Conservation (phyloP, 2,329 filamentous ascomycete species). For the Fusarium xylarioides region DNA sequence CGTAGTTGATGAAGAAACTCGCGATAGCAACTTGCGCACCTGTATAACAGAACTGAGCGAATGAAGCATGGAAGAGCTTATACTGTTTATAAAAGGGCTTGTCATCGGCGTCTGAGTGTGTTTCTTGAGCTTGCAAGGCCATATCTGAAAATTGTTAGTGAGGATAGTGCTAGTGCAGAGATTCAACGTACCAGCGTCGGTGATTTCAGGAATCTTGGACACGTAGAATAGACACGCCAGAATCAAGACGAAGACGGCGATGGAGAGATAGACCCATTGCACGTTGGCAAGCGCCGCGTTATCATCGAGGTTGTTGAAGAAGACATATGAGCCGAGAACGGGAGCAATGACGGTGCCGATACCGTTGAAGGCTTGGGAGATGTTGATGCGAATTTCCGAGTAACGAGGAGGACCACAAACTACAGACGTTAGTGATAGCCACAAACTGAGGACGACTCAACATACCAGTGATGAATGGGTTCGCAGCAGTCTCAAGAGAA, state of each 20-base stretch:
- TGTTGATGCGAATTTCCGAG: conserved; percentile 77
- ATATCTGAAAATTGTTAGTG: conserved; percentile 61
- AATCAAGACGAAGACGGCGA: conserved; percentile 74
- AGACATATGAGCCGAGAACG: conserved; percentile 75
- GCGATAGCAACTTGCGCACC: conserved; percentile 76
- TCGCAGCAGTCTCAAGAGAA: conserved; percentile 80
- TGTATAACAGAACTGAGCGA: conserved; percentile 81
- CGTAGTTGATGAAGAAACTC: conserved; percentile 78
- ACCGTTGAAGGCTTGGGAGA: conserved; percentile 81
- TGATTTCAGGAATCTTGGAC: conserved; percentile 76
- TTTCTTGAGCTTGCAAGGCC: conserved; percentile 65
- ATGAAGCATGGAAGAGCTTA: conserved; percentile 77
- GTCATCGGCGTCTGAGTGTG: conserved; percentile 63
- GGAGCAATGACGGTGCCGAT: conserved; percentile 78
- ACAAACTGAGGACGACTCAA: fast-evolving
- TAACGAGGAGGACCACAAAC: conserved; percentile 71
- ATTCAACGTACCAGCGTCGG: conserved; percentile 52
- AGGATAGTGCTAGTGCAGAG: fast-evolving
- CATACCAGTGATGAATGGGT: conserved; percentile 72
- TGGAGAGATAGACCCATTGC: conserved; percentile 80
- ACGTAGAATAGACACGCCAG: conserved; percentile 74
- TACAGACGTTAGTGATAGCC: background rate
- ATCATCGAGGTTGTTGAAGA: conserved; percentile 71
- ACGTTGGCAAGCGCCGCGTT: conserved; percentile 70
- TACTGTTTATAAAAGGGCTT: conserved; percentile 76